These are phyloP conservation scores for Sporothrix globosa DNA, from an alignment of 2,329 filamentous ascomycete genomes.

Conservation along the genomic window DNA sequence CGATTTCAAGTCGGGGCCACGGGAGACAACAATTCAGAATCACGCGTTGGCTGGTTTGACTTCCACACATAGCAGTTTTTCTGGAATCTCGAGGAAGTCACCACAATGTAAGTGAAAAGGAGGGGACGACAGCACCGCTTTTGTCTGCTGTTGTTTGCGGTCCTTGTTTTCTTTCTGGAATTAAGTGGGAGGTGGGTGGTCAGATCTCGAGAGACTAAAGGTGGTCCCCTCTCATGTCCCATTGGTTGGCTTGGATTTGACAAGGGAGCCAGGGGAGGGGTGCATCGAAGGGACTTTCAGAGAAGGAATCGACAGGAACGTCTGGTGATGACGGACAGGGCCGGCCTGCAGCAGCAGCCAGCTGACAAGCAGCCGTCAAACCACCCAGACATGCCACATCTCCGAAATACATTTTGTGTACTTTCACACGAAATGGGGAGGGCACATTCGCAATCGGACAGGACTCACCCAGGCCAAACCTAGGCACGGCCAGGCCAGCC, in stretches of 20 bases:
- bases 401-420: background rate
- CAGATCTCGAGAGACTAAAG: background rate
- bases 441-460: constrained; percentile 13
- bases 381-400: background rate
- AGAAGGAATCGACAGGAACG: background rate
- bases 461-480: background rate
- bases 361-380: background rate
- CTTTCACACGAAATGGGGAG: background rate
- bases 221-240: background rate
- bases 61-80: too few species aligned
- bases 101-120: background rate
- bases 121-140: background rate
- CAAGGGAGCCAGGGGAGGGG: constrained; percentile 20
- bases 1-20: background rate
- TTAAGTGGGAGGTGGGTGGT: background rate
- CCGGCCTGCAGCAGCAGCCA: constrained; percentile 2
- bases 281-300: background rate
- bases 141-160: background rate
- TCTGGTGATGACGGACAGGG: constrained; percentile 12
- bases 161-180: background rate
- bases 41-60: too few species aligned
- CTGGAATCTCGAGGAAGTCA: constrained; percentile 5
- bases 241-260: constrained; percentile 22
- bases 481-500: background rate
- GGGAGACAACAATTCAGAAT: background rate